Base-by-base conservation (phyloP, 1,284 basidiomycete genomes). In the Hemileia vastatrix region DNA sequence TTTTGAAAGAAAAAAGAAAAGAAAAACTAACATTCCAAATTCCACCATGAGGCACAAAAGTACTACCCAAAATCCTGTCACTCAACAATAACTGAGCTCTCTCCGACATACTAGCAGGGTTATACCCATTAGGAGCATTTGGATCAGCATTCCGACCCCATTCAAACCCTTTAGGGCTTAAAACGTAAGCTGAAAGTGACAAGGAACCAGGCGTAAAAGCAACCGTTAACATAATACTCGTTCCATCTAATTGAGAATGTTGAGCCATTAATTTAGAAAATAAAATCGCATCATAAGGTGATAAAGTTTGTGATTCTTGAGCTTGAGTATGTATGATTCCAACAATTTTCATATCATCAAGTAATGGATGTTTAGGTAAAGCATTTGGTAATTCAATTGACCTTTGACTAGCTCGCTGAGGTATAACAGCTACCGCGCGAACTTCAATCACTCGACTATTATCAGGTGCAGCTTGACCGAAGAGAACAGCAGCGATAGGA, bases 391-490 rank as follows among this genome's bases (percentile, higher is more conserved):
- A 83, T 75, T 98, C 95, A 54, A 95, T 81, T 1, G 89, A 75
- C 15, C 70, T 54, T 66, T 96, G 95, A 72, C 88, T 93, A 50
- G 95, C 94, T 50, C 93, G 84, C 77, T 99, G 95, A 31, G 95
- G 95, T 24, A 93, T 84, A 87, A 92, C 95, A 8, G 85, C 92
- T 50, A 98, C 82, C 19, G 91, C 92, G 81, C 94, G 95, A 79
- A 99, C 88, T 80, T 99, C 95, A 80, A 97, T 96, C 68, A 98
- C 95, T 76, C 94, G 91, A 68, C 90, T 88, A 81, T 97, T 97
- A 78, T 99, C 93, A 0, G 90, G 83, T 4, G 95, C 94, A 19
- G 89, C 93, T 8, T 82, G 81, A 66, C 95, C 95, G 75, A 95
- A 99, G 66, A 99, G 77, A 81, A 86, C 95, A 0, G 86, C 94